Evolutionary conservation across 805 yeast species (phyloP), one percentile per base, ranked within the genome.

Genomic region (Cyberlindnera maclurae): DNA sequence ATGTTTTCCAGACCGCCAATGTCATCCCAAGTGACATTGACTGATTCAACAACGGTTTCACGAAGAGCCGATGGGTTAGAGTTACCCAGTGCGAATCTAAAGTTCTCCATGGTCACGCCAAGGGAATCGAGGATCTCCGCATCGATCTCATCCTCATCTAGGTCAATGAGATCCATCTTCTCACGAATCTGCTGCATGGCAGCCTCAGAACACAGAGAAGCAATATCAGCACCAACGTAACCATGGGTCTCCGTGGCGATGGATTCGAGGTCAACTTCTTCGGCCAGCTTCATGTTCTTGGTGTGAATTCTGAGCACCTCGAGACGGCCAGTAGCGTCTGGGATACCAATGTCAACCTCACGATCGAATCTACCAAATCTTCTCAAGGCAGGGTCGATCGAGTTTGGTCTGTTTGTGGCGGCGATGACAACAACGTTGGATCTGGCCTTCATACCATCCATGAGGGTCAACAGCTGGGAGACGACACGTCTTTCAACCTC

Each of bases 401-500:
- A 68, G 56, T 81, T 80, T 43, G 88, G 85, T 54, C 89, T 64
- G 57, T 82, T 82, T 7, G 90, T 93, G 28, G 99, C 99, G 40
- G 98, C 99, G 67, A 93, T 93, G 41, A 93, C 99, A 46, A 93
- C 98, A 53, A 87, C 83, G 60, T 93, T 93, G 30, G 97, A 83
- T 67, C 98, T 82, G n/a, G 97, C 96, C 68, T 90, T 90, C 98
- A 93, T 93, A 73, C 98, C 99, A 62, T 93, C 99, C 99, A 93
- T 93, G 53, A 93, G 74, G 15, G 99, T 93, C 62, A 93, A 77
- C 59, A 93, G 75, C 70, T 93, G 98, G 24, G 97, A 90, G 45
- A 93, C 99, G 41, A 93, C 98, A 71, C 99, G 83, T 71, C 98
- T 82, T 70, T 93, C 99, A 54, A 93, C 98, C 68, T 93, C 98